Evolutionary conservation across 2,329 filamentous ascomycete genomes (phyloP), one percentile per base, ranked within the genome.

Genomic region (Monosporascus sp.): DNA sequence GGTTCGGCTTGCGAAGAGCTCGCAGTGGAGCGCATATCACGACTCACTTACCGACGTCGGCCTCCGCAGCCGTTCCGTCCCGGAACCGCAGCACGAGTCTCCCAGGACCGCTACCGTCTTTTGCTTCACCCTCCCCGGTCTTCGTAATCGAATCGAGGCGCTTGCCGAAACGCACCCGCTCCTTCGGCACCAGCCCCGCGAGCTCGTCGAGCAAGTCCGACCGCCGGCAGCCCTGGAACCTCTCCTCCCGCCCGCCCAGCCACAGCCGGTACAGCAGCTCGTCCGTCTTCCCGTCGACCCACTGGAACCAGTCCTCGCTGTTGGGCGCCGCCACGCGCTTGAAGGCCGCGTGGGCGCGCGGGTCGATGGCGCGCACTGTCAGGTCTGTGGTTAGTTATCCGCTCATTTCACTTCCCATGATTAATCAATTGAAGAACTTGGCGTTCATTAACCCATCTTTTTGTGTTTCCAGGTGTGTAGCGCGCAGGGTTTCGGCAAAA

Each of bases 261-360:
- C 66, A 52, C 9, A 76, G 60, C 20, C 58, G 62, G 56, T 64
- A 72, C 7, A 70, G 54, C 7, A 73, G 35, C 51, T 68, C 53
- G 59, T 68, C 46, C 55, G 47, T 61, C 9, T 48, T 47, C 31
- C 73, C 74, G 55, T 75, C 65, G 6, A 74, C 59, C 70, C 72
- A 77, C 51, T 69, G 68, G 62, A 77, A 76, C 55, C 69, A 72
- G 54, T 75, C 73, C 37, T 70, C 65, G 17, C 69, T 65, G 55
- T 73, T 72, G 20, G 69, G 66, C 47, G 69, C 70, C 6, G 53
- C 53, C 22, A 58, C 53, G 7, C 45, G 38, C 43, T 72, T 70
- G 60, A 69, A 77, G 0, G 72, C 69, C 0, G 61, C 63, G 39
- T 71, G 61, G 0, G 75, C 58, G n/a, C 63, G 61, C 0, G 67